A percentile compares a stretch with the other conserved stretches of the same genome.
These are phyloP conservation scores for Salix koriyanagi DNA, from an alignment of 345 rosid species.

Conservation along the genomic window DNA sequence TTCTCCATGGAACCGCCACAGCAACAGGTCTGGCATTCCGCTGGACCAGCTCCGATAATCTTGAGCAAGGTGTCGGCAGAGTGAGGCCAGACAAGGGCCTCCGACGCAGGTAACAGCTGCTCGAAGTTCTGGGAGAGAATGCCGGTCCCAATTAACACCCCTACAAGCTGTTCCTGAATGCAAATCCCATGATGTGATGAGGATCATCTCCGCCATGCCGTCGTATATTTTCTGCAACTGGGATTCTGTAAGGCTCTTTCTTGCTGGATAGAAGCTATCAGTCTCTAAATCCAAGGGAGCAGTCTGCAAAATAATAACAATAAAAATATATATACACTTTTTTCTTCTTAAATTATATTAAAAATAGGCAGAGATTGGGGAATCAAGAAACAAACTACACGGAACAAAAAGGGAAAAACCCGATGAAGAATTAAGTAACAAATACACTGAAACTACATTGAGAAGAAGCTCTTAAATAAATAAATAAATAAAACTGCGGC, in stretches of 20 bases:
- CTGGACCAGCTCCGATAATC: slow-evolving; percentile 90
- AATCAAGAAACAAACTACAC: no score
- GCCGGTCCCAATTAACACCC: slow-evolving; percentile 77
- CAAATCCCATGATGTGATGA: slow-evolving; percentile 71
- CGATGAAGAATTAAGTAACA: no score
- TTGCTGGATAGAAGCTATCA: slow-evolving; percentile 54
- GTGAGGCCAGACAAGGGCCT: slow-evolving; percentile 67
- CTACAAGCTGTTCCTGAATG: slow-evolving; percentile 64
- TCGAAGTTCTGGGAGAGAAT: slow-evolving; percentile 64
- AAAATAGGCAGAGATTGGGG: no score
- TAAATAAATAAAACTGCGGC: no score
- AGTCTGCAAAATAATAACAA: slow-evolving; percentile 42
- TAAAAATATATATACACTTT: no score
- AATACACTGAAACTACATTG: no score
- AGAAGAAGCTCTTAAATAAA: no score
- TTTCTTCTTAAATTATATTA: background rate
- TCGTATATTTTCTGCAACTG: slow-evolving; percentile 52
- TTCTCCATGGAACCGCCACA: slow-evolving; percentile 79
- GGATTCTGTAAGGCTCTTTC: slow-evolving; percentile 52
- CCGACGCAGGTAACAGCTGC: slow-evolving; percentile 80
- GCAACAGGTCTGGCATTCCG: slow-evolving; percentile 90
- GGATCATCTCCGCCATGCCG: slow-evolving; percentile 82
- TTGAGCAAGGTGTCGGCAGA: slow-evolving; percentile 68
- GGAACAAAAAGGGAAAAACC: no score
- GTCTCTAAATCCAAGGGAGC: slow-evolving; percentile 85